phyloP scores from a whole-genome alignment of 2,329 filamentous ascomycete species.

The Endothia cerciana region DNA sequence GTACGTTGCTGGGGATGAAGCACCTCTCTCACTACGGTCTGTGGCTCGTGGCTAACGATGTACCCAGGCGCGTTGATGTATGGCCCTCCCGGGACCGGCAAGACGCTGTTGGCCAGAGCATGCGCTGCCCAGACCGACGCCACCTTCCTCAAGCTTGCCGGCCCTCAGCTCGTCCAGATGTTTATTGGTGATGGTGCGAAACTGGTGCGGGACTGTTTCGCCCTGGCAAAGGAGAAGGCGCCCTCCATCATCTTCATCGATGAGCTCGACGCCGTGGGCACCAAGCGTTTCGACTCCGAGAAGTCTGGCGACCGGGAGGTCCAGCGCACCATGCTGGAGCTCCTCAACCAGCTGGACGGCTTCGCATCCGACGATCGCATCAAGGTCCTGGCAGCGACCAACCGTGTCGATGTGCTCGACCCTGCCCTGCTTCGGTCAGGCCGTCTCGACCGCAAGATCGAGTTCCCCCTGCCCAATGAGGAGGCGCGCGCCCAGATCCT shows the following conservation, averaged over 20 bases:
- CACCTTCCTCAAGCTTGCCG: slow-evolving; percentile 97
- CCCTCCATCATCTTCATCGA: slow-evolving; percentile 99
- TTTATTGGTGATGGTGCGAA: slow-evolving; percentile 99
- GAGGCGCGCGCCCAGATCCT: slow-evolving; percentile 96
- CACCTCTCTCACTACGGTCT: neutral
- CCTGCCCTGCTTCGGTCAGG: slow-evolving; percentile 89
- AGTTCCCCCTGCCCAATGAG: slow-evolving; percentile 97
- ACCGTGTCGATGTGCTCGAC: slow-evolving; percentile 92
- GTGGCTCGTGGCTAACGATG: slow-evolving; percentile 24
- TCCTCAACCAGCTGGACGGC: slow-evolving; percentile 97
- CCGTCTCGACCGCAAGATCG: slow-evolving; percentile 94
- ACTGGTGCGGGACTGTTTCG: slow-evolving; percentile 95
- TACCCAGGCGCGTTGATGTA: slow-evolving; percentile 91
- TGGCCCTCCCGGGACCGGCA: slow-evolving; percentile 87
- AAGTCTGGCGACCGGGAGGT: slow-evolving; percentile 98
- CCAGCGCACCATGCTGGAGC: slow-evolving; percentile 97
- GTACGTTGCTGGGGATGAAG: slow-evolving; percentile 58
- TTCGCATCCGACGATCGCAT: slow-evolving; percentile 97
- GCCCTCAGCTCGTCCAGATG: slow-evolving; percentile 98
- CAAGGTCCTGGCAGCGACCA: slow-evolving; percentile 94
- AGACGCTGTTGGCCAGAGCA: slow-evolving; percentile 89
- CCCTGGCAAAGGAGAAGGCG: slow-evolving; percentile 96
- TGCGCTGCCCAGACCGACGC: slow-evolving; percentile 98
- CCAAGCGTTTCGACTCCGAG: slow-evolving; percentile 97
- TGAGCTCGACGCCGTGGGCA: slow-evolving; percentile 96